Percentiles rank a stretch among this genome's conserved stretches.
Conservation (phyloP, 2,329 filamentous ascomycete genomes). For the Colletotrichum agaves region DNA sequence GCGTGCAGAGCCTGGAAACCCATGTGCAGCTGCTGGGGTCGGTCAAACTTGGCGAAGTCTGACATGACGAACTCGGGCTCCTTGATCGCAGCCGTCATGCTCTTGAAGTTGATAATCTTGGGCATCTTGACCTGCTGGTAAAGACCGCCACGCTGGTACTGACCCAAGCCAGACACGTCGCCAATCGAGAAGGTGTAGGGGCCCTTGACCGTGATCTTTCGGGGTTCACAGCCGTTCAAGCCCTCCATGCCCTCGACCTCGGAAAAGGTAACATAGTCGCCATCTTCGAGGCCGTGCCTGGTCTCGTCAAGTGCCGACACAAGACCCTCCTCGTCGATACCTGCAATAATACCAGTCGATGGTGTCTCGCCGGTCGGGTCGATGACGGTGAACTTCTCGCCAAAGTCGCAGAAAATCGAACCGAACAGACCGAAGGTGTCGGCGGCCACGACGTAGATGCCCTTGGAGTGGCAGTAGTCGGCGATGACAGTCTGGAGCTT, state of each 20-base stretch:
- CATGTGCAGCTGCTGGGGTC: constrained; percentile 89
- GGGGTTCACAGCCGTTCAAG: constrained; percentile 84
- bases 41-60: constrained; percentile 98
- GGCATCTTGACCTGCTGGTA: constrained; percentile 99
- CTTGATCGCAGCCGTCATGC: constrained; percentile 79
- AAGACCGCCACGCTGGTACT: constrained; percentile 88
- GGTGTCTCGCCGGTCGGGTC: constrained; percentile 93
- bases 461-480: constrained; percentile 94
- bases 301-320: constrained; percentile 96
- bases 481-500: constrained; percentile 84
- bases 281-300: constrained; percentile 93
- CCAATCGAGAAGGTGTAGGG: constrained; percentile 98
- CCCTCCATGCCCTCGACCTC: constrained; percentile 93
- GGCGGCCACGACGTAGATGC: constrained; percentile 87
- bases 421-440: constrained; percentile 96
- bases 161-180: constrained; percentile 86
- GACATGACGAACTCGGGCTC: constrained; percentile 91
- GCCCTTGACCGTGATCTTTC: constrained; percentile 92
- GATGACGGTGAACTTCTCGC: constrained; percentile 89
- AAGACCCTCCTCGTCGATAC: constrained; percentile 87
- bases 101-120: constrained; percentile 89
- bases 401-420: constrained; percentile 96
- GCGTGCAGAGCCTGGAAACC: constrained; percentile 93
- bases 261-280: constrained; percentile 94
- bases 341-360: constrained; percentile 87